These are phyloP conservation scores for Paraphaeosphaeria minitans DNA, from an alignment of 2,329 filamentous ascomycete species.

Conservation along the genomic window DNA sequence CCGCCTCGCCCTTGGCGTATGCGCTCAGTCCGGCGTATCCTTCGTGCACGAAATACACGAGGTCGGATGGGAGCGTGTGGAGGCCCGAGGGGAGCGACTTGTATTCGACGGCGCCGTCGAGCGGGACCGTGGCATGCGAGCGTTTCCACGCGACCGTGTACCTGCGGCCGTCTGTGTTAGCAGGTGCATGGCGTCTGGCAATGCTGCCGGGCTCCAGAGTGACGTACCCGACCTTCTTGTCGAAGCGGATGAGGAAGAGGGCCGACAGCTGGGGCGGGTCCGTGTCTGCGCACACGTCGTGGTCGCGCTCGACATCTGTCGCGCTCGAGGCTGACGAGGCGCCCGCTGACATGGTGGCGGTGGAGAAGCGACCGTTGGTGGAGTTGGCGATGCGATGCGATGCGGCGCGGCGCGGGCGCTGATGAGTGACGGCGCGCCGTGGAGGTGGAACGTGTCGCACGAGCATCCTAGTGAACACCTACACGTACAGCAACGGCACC, in stretches of 20 bases:
- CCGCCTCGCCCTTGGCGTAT: conserved; percentile 82
- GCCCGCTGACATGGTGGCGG: conserved; percentile 27
- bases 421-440: conserved; percentile 6
- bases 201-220: neutral
- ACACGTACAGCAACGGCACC: neutral
- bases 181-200: neutral
- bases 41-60: conserved; percentile 90
- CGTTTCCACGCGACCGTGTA: conserved; percentile 89
- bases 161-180: conserved; percentile 45
- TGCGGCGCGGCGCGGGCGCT: neutral
- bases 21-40: conserved; percentile 87
- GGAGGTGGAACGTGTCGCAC: conserved; percentile 2
- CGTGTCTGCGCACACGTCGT: conserved; percentile 17
- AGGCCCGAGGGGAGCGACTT: conserved; percentile 93
- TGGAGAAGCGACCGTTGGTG: conserved; percentile 7
- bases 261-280: conserved; percentile 60
- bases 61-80: conserved; percentile 84
- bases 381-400: neutral
- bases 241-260: conserved; percentile 88
- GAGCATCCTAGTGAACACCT: conserved; percentile 1
- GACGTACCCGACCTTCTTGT: conserved; percentile 82
- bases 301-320: conserved; percentile 27
- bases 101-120: conserved; percentile 91
- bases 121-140: conserved; percentile 63
- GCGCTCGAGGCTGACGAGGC: conserved; percentile 38